Percentiles rank a stretch among this genome's conserved stretches.
phyloP scores from a whole-genome alignment of 2,329 filamentous ascomycete species.

The Laburnicola sp. region DNA sequence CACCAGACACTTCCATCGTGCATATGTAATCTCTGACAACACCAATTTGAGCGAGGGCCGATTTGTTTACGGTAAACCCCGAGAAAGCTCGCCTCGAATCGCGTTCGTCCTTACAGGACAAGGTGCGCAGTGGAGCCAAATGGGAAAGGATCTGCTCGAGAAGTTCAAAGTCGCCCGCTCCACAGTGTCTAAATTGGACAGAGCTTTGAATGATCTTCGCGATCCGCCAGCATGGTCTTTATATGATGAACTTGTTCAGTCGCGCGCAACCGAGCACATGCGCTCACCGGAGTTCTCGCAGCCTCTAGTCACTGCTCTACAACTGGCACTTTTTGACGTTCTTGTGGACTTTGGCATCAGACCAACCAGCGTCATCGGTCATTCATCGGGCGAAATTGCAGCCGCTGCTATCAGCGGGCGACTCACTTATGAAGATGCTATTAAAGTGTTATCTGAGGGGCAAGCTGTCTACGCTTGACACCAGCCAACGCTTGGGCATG shows the following conservation, averaged over 20 bases:
- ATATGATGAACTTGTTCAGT: conserved; percentile 7
- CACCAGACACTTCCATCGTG: conserved; percentile 12
- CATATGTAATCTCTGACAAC: conserved; percentile 4
- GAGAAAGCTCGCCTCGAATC: not conserved
- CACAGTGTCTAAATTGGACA: conserved; percentile 19
- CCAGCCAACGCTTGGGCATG: conserved; percentile 19
- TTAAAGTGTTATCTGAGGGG: conserved; percentile 22
- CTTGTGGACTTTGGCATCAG: conserved; percentile 15
- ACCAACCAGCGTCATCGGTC: conserved; percentile 17
- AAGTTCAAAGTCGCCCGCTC: not conserved
- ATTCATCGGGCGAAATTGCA: conserved; percentile 34
- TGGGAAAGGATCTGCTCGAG: conserved; percentile 21
- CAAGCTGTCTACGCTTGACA: not conserved
- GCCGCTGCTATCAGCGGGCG: conserved; percentile 23
- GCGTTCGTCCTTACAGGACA: conserved; percentile 29
- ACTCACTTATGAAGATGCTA: conserved; percentile 17
- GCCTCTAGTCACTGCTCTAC: conserved; percentile 22
- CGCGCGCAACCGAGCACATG: not conserved
- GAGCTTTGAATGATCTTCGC: conserved; percentile 1
- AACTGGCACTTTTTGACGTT: conserved; percentile 20
- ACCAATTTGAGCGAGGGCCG: conserved; percentile 3
- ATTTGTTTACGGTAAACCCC: conserved; percentile 1
- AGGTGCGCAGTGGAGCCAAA: conserved; percentile 27
- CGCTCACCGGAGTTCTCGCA: conserved; percentile 18
- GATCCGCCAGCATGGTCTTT: conserved; percentile 20